phyloP scores from a whole-genome alignment of 768 basidiomycete species.

The Leccinum pellstonianum region DNA sequence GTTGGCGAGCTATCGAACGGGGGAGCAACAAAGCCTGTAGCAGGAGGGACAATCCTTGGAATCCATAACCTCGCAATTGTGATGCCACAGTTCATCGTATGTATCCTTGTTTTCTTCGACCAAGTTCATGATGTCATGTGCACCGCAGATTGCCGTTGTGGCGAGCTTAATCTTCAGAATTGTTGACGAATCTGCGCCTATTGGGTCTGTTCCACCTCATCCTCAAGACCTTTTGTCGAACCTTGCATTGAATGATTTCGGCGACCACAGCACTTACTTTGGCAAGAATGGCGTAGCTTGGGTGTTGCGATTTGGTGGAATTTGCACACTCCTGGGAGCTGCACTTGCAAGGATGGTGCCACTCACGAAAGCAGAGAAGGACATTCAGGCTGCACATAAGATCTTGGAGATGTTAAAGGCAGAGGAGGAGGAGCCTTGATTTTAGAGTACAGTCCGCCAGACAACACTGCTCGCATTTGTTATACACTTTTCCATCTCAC shows the following conservation, averaged over 20 bases:
- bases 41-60: constrained; percentile 89
- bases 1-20: constrained; percentile 28
- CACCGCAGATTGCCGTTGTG: constrained; percentile 74
- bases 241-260: constrained; percentile 26
- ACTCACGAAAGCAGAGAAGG: constrained; percentile 87
- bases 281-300: constrained; percentile 92
- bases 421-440: constrained; percentile 50
- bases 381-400: constrained; percentile 78
- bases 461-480: constrained; percentile 18
- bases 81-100: constrained; percentile 88
- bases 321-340: constrained; percentile 81
- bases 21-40: constrained; percentile 47
- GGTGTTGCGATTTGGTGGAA: constrained; percentile 90
- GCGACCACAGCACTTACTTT: constrained; percentile 56
- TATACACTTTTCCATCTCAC: constrained; percentile 2
- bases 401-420: constrained; percentile 76
- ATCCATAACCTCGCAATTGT: constrained; percentile 97
- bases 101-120: constrained; percentile 30
- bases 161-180: constrained; percentile 83
- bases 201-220: constrained; percentile 20
- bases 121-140: not conserved
- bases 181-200: constrained; percentile 52
- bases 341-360: constrained; percentile 77
- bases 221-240: constrained; percentile 33
- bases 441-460: not conserved